Evolutionary conservation across 1,284 basidiomycete genomes (phyloP).

Genomic region (Malassezia arunalokei): DNA sequence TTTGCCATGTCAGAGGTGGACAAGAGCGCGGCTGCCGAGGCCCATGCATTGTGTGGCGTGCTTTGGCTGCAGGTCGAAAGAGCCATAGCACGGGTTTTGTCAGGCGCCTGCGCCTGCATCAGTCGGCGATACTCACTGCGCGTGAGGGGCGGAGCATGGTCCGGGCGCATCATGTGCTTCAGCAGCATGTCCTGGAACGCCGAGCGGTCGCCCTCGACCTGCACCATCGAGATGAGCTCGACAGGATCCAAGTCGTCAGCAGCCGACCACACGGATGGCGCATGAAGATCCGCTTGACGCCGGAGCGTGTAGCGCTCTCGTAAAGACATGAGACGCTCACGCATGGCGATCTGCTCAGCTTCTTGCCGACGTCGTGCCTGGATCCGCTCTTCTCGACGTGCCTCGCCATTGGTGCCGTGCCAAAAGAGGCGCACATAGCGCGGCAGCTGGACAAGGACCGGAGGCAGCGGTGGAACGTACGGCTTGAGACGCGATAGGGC

Average conservation of each 20-base stretch:
- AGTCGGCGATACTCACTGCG: conserved; percentile 19
- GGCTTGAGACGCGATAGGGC: conserved; percentile 6
- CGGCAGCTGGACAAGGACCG: conserved; percentile 14
- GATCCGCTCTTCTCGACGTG: conserved; percentile 15
- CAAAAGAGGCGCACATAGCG: conserved; percentile 30
- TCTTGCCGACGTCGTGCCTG: neutral
- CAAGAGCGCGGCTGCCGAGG: neutral
- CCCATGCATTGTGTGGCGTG: conserved; percentile 19
- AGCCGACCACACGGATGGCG: neutral
- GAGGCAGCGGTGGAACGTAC: conserved; percentile 18
- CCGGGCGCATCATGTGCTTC: conserved; percentile 19
- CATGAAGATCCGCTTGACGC: neutral
- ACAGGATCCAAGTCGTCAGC: conserved; percentile 5
- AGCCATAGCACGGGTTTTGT: neutral
- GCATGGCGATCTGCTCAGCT: neutral
- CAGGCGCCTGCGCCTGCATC: neutral
- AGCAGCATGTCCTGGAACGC: conserved; percentile 22
- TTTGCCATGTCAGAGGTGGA: neutral
- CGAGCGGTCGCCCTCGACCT: neutral
- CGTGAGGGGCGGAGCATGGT: conserved; percentile 20
- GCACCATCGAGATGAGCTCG: conserved; percentile 7
- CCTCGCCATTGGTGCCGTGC: conserved; percentile 40
- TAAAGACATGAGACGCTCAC: neutral
- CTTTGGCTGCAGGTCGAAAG: neutral
- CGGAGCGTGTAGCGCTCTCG: neutral